Base-by-base conservation (phyloP, 345 rosid species). In the Eucalyptus cloeziana region DNA sequence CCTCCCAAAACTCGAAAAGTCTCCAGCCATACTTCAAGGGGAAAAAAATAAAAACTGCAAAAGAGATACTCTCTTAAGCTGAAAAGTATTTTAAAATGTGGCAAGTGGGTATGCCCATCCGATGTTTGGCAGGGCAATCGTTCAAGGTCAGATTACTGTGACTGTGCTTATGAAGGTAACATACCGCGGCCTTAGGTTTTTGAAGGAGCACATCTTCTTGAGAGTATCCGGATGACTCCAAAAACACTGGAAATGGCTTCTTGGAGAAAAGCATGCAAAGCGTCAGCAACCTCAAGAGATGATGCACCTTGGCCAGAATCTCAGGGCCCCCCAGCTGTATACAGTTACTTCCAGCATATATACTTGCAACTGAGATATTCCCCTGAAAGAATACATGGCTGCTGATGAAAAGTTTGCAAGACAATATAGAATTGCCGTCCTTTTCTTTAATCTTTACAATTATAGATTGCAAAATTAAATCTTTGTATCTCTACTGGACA, bases 161-260 rank as follows among this genome's bases (percentile, higher is more conserved):
- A 51, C 10, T 31, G 25, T 47, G n/a, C 50, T 64, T 50, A 45
- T 24, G n/a, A 54, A n/a, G 40, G 69, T 33, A 47, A 93, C 96
- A 12, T 93, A 97, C 99, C 96, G 95, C 99, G 25, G 99, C 99
- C 90, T 98, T 98, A 45, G 99, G 99, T 91, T 96, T 95, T 91
- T 98, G 98, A 90, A 98, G 94, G 89, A 96, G 97, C 52, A 97
- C 98, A 91, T 98, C 95, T 43, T 98, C 96, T 52, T 92, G 89
- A 88, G 96, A 91, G 92, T 91, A 96, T 45, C 97, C 98, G 1
- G 98, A 94, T 67, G 95, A 91, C 88, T 96, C 99, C 87, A 98
- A 91, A 93, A 98, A 98, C 90, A 97, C 94, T 0, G 95, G 94
- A 93, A 98, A 98, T 8, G 98, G 96, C 94, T 95, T 97, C 93